Conservation (phyloP, 768 basidiomycete species). For the Lepiota subincarnata region DNA sequence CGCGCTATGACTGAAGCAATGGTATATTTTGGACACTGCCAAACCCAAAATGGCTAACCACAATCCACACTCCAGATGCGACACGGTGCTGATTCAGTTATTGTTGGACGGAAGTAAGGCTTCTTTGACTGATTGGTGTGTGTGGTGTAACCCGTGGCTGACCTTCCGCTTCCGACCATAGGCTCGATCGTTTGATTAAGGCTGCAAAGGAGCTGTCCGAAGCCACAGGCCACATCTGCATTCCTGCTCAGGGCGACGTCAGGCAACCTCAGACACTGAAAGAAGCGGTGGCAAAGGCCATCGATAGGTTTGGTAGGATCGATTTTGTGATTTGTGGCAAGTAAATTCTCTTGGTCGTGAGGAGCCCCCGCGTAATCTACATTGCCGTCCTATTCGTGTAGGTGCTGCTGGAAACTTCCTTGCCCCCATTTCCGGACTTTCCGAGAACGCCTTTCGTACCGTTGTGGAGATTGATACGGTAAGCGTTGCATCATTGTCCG, state of each 20-base stretch:
- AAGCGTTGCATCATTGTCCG: slow-evolving; percentile 19
- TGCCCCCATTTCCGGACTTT: slow-evolving; percentile 76
- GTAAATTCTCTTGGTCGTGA: slow-evolving; percentile 15
- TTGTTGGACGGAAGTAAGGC: slow-evolving; percentile 83
- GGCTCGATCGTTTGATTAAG: slow-evolving; percentile 65
- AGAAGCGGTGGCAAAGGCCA: slow-evolving; percentile 70
- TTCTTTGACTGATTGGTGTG: slow-evolving; percentile 6
- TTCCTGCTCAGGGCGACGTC: slow-evolving; percentile 80
- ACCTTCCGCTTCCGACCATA: slow-evolving; percentile 23
- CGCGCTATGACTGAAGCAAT: slow-evolving; percentile 81
- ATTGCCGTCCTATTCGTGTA: slow-evolving; percentile 22
- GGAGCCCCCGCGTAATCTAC: neutral
- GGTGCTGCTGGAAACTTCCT: slow-evolving; percentile 97
- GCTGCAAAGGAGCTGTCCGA: slow-evolving; percentile 68
- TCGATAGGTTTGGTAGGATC: slow-evolving; percentile 77
- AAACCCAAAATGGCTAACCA: slow-evolving; percentile 11
- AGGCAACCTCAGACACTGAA: slow-evolving; percentile 67
- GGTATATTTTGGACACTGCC: slow-evolving; percentile 38
- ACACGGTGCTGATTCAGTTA: slow-evolving; percentile 77
- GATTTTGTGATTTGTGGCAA: slow-evolving; percentile 94
- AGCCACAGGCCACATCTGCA: slow-evolving; percentile 65
- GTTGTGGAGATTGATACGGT: slow-evolving; percentile 94
- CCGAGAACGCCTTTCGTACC: slow-evolving; percentile 87
- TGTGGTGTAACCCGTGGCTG: neutral
- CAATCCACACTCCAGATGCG: slow-evolving; percentile 52